phyloP scores from a whole-genome alignment of 2,329 filamentous ascomycete genomes.

The Dactylonectria macrodidyma region DNA sequence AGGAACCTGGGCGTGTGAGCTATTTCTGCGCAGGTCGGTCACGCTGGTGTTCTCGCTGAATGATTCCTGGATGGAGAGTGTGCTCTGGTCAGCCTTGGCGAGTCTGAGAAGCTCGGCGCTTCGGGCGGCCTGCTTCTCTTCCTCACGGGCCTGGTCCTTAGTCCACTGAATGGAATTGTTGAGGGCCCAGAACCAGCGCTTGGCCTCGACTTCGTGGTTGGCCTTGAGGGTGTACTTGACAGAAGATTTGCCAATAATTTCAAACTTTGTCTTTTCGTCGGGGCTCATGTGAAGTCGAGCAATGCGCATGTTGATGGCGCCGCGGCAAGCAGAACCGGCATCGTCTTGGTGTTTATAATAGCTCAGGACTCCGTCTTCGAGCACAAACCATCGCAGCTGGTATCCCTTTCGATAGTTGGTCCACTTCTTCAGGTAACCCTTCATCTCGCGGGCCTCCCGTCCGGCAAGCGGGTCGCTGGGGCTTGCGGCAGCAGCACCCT shows the following conservation, averaged over 20 bases:
- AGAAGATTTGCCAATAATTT: constrained; percentile 97
- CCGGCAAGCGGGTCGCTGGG: constrained; percentile 76
- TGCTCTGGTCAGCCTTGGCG: constrained; percentile 82
- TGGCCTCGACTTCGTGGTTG: constrained; percentile 97
- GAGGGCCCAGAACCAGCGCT: constrained; percentile 98
- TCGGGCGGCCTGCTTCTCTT: constrained; percentile 81
- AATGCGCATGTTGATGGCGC: constrained; percentile 99
- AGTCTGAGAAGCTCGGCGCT: constrained; percentile 83
- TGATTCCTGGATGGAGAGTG: constrained; percentile 62
- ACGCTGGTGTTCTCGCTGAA: constrained; percentile 68
- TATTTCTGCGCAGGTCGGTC: constrained; percentile 61
- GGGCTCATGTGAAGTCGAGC: constrained; percentile 95
- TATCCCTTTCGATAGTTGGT: constrained; percentile 99
- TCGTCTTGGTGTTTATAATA: constrained; percentile 99
- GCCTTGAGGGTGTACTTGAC: constrained; percentile 99
- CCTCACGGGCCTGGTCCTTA: constrained; percentile 96
- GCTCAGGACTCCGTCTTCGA: constrained; percentile 96
- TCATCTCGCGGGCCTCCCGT: constrained; percentile 96
- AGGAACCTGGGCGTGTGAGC: constrained; percentile 57
- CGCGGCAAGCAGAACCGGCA: constrained; percentile 93
- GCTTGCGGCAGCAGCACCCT: constrained; percentile 66
- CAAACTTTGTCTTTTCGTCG: constrained; percentile 97
- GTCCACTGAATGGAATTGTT: constrained; percentile 99
- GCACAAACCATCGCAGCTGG: constrained; percentile 96
- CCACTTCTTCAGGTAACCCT: constrained; percentile 99